Evolutionary conservation across 768 basidiomycete species (phyloP), one percentile per base, ranked within the genome.

Genomic region (Pilatotrama ljubarskyi): DNA sequence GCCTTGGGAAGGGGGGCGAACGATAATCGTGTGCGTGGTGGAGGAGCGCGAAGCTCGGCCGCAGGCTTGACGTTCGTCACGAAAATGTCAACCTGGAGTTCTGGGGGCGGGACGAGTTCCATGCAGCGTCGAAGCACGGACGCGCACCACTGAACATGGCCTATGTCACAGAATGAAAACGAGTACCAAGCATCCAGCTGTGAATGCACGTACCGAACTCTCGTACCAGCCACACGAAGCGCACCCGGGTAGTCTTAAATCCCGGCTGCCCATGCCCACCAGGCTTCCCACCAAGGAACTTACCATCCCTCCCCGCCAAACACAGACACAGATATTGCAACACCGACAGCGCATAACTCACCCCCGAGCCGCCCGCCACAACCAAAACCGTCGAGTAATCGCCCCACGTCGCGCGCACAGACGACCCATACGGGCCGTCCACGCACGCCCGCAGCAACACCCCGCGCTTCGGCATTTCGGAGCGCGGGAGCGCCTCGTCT

Each of bases 61-160:
- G 57, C 7, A n/a, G 63, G 73, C 55, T 77, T 75, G 61, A 78
- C 78, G 62, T 83, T 85, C 9, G 90, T 90, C 32, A 92, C 87
- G 66, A 86, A 92, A 43, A 92, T 86, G 65, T 90, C 84, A 50
- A 92, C 73, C 64, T 87, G 82, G 3, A 92, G 76, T 46, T 74
- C 67, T 51, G 75, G 66, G 8, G 71, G 42, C 4, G 82, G 77
- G 26, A 86, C 76, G 69, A 86, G 77, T 32, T 79, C 75, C 68
- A 82, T 78, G 71, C 87, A 91, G 17, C 78, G 77, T n/a, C 84
- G 81, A 36, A 92, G 69, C 49, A 82, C 75, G 8, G 84, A 76
- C 2, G 91, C 88, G 59, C 87, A 85, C 90, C 90, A 92, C 55
- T 87, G 84, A 29, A 92, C 77, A 63, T 92, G 88, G 18, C 85